A percentile compares a stretch with the other conserved stretches of the same genome.
These are phyloP conservation scores for Sporopachydermia cereana DNA, from an alignment of 1,139 yeast species.

Conservation along the genomic window DNA sequence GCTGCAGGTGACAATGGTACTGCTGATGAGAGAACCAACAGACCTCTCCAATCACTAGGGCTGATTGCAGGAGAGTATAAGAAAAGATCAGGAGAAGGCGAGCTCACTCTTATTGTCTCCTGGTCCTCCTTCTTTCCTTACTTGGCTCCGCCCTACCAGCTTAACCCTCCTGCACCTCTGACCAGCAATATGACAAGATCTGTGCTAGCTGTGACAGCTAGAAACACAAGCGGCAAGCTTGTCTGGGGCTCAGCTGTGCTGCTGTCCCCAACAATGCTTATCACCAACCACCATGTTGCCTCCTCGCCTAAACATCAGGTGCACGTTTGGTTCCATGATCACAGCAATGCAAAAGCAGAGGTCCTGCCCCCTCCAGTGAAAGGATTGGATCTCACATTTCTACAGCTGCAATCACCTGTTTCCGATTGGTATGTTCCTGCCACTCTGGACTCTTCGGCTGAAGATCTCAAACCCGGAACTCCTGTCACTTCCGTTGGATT, in stretches of 20 bases:
- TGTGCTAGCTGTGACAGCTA: conserved; percentile 9
- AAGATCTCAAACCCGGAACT: conserved; percentile 6
- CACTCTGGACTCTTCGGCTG: conserved; percentile 10
- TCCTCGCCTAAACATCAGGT: conserved; percentile 15
- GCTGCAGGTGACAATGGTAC: conserved; percentile 6
- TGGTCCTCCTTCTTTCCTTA: conserved; percentile 30
- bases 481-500: conserved; percentile 41
- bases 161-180: conserved; percentile 6
- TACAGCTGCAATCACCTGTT: conserved; percentile 15
- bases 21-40: background rate
- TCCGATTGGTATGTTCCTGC: conserved; percentile 6
- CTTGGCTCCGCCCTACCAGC: conserved; percentile 9
- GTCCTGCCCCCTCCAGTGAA: conserved; percentile 22
- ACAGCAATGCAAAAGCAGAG: conserved; percentile 11
- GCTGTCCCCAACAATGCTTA: conserved; percentile 23
- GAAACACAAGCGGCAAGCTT: conserved; percentile 16
- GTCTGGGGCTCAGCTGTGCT: conserved; percentile 39
- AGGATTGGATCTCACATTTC: conserved; percentile 26
- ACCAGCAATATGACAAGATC: conserved; percentile 9
- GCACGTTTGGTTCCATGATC: conserved; percentile 19
- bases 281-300: conserved; percentile 37
- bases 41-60: conserved; percentile 29
- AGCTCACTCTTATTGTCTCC: conserved; percentile 36
- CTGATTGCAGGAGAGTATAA: conserved; percentile 39
- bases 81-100: conserved; percentile 52